Evolutionary conservation across 257 asterid species (phyloP).

Genomic region (Solanum ahanhuiri): DNA sequence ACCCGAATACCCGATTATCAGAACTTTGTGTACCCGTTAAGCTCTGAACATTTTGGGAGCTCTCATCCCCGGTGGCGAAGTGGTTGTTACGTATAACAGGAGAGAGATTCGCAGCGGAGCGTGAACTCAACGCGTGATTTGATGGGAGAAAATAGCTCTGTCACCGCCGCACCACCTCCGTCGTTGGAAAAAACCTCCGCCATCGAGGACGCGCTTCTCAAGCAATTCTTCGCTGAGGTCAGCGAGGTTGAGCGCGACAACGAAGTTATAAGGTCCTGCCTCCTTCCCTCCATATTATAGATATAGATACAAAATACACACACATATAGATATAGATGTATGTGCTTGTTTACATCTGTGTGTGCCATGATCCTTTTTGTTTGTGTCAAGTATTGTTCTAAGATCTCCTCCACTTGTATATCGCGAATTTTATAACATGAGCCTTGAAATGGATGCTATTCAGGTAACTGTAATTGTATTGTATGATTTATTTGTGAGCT

Average conservation of each 20-base stretch:
- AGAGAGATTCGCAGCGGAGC: background rate
- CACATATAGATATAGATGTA: background rate
- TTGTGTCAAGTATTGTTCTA: background rate
- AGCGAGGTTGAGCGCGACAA: constrained; percentile 98
- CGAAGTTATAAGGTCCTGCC: constrained; percentile 67
- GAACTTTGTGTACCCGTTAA: background rate
- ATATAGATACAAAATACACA: background rate
- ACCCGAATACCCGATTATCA: background rate
- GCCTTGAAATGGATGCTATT: background rate
- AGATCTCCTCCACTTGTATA: background rate
- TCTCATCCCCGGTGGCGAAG: background rate
- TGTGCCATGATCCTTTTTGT: background rate
- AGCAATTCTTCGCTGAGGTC: constrained; percentile 86
- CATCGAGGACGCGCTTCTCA: constrained; percentile 66
- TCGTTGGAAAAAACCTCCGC: constrained; percentile 11
- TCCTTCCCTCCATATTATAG: background rate
- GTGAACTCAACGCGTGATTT: background rate
- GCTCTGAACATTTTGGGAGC: background rate
- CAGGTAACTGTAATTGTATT: background rate
- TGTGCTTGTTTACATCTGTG: background rate
- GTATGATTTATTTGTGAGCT: background rate
- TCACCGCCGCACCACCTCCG: constrained; percentile 13
- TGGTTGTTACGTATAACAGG: background rate
- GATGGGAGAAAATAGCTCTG: constrained; percentile 62
- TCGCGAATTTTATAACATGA: background rate